These are phyloP conservation scores for Linum trigynum DNA, from an alignment of 345 rosid genomes.

Conservation along the genomic window DNA sequence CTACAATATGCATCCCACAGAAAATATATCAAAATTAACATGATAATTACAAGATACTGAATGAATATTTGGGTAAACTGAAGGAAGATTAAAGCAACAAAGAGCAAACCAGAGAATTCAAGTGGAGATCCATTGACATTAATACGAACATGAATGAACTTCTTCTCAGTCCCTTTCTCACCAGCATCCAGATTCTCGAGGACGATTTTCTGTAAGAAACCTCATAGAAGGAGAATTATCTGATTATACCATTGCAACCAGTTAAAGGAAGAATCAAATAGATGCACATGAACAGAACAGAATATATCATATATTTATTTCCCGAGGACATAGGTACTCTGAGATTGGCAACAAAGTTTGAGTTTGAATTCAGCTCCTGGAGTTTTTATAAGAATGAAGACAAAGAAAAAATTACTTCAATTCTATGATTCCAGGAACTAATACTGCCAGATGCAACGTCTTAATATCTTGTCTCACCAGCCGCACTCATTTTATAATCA, in stretches of 20 bases:
- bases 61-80: neutral
- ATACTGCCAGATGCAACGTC: neutral
- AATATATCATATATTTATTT: neutral
- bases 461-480: neutral
- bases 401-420: neutral
- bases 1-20: slow-evolving; percentile 24
- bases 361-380: neutral
- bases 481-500: too few species aligned
- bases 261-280: neutral
- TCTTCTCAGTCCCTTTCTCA: slow-evolving; percentile 54
- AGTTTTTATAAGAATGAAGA: too few species aligned
- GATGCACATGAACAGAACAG: neutral
- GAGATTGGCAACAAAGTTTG: neutral
- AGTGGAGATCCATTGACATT: slow-evolving; percentile 69
- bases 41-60: neutral
- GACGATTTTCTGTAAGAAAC: slow-evolving; percentile 41
- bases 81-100: neutral
- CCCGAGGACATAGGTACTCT: neutral
- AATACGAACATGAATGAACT: slow-evolving; percentile 73
- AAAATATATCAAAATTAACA: neutral
- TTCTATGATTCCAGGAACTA: neutral
- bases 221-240: neutral
- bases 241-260: neutral
- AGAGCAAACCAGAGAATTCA: slow-evolving; percentile 56
- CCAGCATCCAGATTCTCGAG: slow-evolving; percentile 38